Evolutionary conservation across 352 stramenopile genomes (phyloP).

Genomic region (Pythium vanterpoolii): DNA sequence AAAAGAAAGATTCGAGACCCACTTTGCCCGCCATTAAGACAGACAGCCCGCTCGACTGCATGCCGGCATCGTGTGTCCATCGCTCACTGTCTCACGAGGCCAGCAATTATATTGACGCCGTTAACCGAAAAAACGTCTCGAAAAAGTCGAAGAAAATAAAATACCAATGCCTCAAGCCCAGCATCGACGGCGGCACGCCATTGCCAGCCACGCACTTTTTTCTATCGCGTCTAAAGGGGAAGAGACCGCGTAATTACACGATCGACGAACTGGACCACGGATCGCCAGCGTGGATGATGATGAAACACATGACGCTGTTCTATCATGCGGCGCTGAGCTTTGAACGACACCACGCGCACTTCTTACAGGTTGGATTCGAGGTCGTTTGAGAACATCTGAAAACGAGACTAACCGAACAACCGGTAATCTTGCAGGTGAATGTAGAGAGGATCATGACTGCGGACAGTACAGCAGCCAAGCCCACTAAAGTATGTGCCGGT

Average conservation of each 20-base stretch:
- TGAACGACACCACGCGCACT: constrained; percentile 50
- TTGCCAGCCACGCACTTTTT: constrained; percentile 58
- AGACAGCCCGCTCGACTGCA: background rate
- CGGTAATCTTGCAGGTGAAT: constrained; percentile 30
- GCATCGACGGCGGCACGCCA: constrained; percentile 19
- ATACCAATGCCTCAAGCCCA: constrained; percentile 13
- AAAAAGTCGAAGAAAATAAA: constrained; percentile 22
- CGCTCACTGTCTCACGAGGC: constrained; percentile 6
- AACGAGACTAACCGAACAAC: background rate
- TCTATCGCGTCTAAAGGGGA: constrained; percentile 55
- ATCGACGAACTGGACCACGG: constrained; percentile 45
- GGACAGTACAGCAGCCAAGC: constrained; percentile 18
- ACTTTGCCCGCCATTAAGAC: background rate
- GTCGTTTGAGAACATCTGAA: background rate
- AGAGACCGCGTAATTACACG: constrained; percentile 35
- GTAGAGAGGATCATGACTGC: constrained; percentile 40
- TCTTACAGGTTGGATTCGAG: constrained; percentile 44
- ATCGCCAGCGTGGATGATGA: constrained; percentile 50
- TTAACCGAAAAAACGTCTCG: background rate
- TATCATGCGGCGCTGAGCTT: constrained; percentile 48
- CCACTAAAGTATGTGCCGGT: constrained; percentile 25
- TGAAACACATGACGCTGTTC: constrained; percentile 55
- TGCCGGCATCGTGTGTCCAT: background rate
- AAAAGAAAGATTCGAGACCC: background rate
- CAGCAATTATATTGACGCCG: background rate